Evolutionary conservation across 225 moss, liverwort and hornwort species (phyloP).

Genomic region (Rhytidiadelphus loreus): DNA sequence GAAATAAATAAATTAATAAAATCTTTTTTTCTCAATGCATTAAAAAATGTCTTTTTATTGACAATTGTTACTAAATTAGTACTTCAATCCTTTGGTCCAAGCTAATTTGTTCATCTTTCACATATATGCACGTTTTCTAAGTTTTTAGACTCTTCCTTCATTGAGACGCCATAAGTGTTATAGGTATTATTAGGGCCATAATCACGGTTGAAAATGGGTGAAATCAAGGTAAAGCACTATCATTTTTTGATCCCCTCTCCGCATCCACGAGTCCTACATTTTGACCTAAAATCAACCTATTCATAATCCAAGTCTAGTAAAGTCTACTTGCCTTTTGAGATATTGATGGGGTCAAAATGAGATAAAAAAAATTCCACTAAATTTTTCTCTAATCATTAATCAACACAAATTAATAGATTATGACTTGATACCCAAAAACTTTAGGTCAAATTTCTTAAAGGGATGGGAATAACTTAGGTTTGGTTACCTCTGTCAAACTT

Average conservation of each 20-base stretch:
- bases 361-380: not conserved
- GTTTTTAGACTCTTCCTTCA: not conserved
- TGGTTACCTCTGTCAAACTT: not conserved
- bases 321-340: not conserved
- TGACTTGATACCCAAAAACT: too few relatives aligned
- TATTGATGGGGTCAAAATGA: not conserved
- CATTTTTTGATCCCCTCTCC: too few relatives aligned
- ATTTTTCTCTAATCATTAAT: not conserved
- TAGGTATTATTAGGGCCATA: not conserved
- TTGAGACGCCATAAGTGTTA: not conserved
- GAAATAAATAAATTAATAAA: not conserved
- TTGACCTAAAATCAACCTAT: accelerated
- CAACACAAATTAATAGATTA: not conserved
- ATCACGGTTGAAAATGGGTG: not conserved
- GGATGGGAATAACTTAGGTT: not conserved
- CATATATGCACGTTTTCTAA: not conserved
- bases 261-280: accelerated
- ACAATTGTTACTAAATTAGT: not conserved
- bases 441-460: not conserved
- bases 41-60: not conserved
- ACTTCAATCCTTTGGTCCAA: accelerated
- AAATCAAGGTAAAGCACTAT: too few relatives aligned
- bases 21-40: too few relatives aligned
- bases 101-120: not conserved
- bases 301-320: too few relatives aligned